Base-by-base conservation (phyloP, 1,284 basidiomycete species). In the Ganoderma lucidum region DNA sequence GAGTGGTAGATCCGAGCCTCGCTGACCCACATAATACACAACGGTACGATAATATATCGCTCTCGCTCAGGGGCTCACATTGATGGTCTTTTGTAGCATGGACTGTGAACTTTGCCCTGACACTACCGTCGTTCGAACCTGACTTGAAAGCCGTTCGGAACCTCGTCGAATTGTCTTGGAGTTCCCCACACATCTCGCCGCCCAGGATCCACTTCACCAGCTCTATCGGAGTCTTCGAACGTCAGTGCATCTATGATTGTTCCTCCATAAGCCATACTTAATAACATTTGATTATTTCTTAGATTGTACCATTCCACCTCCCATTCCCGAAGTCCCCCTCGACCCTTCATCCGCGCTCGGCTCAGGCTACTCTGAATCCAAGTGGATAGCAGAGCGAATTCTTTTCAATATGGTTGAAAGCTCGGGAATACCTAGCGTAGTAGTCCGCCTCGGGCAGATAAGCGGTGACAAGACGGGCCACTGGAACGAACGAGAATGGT, bases 401-500 rank as follows among this genome's bases (percentile, higher is more conserved):
- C 73, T 75, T 55, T 69, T 51, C 75, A 76, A 63, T 19, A 74
- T 73, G 19, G 42, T 48, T 51, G 72, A 65, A 68, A 73, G 65
- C 58, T 75, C 69, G 1, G 69, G 69, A 0, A 67, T 85, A 28
- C 70, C 70, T 2, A 72, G 79, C 0, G 71, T 79, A 12, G 73
- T 81, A 6, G 77, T 84, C 1, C 80, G 85, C 19, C 79, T 86
- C 42, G 85, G 84, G 2, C 85, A 86, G 71, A 73, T 87, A 30
- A 78, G 78, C 53, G 84, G 85, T 1, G 71, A 73, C 10, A 66
- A 70, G 17, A 82, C 78, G 63, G 85, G 86, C 2, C 77, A 76
- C 19, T 86, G 86, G 85, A 82, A 80, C 45, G 73, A 77, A 42
- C 78, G 75, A 8, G 85, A 87, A 63, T 86, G 84, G 84, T 75